Conservation (phyloP, 169 alveolate species). For the Eimeria maxima region DNA sequence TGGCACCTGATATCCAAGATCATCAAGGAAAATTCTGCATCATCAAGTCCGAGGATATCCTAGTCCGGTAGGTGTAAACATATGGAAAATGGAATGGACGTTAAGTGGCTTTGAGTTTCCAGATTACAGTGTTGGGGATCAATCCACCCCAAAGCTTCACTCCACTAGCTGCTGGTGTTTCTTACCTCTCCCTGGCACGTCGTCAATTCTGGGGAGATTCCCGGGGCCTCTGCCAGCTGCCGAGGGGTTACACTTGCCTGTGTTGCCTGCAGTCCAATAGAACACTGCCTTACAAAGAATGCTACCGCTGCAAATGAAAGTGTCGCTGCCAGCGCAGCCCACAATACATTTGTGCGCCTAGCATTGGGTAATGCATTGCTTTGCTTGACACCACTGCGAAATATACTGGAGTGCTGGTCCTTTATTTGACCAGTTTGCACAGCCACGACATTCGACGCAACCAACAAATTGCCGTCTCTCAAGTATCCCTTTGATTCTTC, state of each 20-base stretch:
- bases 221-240: constrained; percentile 10
- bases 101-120: not conserved
- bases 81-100: not conserved
- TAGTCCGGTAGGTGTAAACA: not conserved
- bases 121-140: not conserved
- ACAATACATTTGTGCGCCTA: not conserved
- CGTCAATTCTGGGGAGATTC: not conserved
- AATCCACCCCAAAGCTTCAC: not conserved
- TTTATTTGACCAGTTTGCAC: not conserved
- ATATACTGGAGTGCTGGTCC: not conserved
- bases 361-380: not conserved
- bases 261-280: constrained; percentile 1
- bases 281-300: not conserved
- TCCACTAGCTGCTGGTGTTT: not conserved
- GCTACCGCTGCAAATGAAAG: not conserved
- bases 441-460: not conserved
- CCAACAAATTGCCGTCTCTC: not conserved
- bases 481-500: not conserved
- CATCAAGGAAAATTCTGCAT: not conserved
- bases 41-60: not conserved
- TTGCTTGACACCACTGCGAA: not conserved
- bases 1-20: not conserved
- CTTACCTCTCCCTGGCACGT: not conserved
- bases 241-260: not conserved
- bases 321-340: constrained; percentile 2